Evolutionary conservation across 352 stramenopile species (phyloP).

Genomic region (Halophytophthora polymorphica): DNA sequence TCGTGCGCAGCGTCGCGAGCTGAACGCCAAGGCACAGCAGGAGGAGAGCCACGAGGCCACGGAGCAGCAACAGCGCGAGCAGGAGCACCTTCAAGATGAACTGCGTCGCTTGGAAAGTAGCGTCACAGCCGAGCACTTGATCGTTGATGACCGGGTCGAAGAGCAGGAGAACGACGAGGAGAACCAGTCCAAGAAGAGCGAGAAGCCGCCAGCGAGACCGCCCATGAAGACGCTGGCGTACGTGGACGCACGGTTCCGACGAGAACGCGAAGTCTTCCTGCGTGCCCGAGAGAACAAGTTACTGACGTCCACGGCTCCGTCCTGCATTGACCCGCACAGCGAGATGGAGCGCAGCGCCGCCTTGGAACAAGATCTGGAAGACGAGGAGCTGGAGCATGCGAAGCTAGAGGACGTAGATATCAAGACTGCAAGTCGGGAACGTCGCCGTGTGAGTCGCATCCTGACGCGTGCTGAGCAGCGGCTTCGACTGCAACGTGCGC

Average conservation of each 20-base stretch:
- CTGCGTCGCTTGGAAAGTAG: slow-evolving; percentile 45
- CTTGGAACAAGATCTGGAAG: slow-evolving; percentile 38
- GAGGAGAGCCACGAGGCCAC: slow-evolving; percentile 12
- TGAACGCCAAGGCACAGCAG: slow-evolving; percentile 22
- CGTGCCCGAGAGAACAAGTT: slow-evolving; percentile 32
- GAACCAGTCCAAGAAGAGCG: slow-evolving; percentile 9
- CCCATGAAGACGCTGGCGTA: slow-evolving; percentile 45
- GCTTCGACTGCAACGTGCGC: slow-evolving; percentile 23
- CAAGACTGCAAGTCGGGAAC: slow-evolving; percentile 36
- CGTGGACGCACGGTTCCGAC: slow-evolving; percentile 54
- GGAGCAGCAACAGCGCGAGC: slow-evolving; percentile 24
- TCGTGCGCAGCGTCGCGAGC: slow-evolving; percentile 39
- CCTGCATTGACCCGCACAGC: slow-evolving; percentile 19
- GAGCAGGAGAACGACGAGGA: slow-evolving; percentile 5
- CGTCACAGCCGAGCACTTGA: slow-evolving; percentile 56
- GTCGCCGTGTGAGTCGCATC: slow-evolving; percentile 54
- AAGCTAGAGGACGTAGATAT: slow-evolving; percentile 44
- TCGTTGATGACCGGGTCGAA: slow-evolving; percentile 16
- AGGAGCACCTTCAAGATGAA: slow-evolving; percentile 36
- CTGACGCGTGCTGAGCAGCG: slow-evolving; percentile 41
- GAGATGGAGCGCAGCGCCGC: slow-evolving; percentile 45
- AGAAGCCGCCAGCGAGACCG: slow-evolving; percentile 2
- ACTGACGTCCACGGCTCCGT: slow-evolving; percentile 36
- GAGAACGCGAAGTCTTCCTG: slow-evolving; percentile 57
- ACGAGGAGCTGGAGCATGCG: slow-evolving; percentile 46